Evolutionary conservation across 2,329 filamentous ascomycete species (phyloP).

Genomic region (Colletotrichum tanaceti): DNA sequence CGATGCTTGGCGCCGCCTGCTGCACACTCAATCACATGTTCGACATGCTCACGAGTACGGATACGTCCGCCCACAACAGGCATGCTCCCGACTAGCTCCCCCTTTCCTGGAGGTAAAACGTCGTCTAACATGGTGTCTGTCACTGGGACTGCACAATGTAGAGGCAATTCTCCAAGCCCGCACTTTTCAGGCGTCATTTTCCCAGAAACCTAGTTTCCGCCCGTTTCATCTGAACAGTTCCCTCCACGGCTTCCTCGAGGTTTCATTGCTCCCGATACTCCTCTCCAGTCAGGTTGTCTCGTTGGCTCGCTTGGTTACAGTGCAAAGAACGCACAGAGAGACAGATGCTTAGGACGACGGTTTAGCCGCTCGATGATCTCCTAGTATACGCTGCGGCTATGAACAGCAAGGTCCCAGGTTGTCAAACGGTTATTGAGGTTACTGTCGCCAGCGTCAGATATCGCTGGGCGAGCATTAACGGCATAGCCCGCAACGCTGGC

Average conservation of each 20-base stretch:
- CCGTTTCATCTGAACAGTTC: slow-evolving; percentile 33
- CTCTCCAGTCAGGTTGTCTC: slow-evolving; percentile 6
- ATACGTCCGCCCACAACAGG: slow-evolving; percentile 20
- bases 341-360: background rate
- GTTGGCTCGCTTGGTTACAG: background rate
- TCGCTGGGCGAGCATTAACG: slow-evolving; percentile 11
- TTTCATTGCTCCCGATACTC: slow-evolving; percentile 27
- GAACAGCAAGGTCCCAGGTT: background rate
- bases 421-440: background rate
- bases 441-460: background rate
- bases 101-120: background rate
- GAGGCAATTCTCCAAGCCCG: background rate
- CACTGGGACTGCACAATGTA: background rate
- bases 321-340: background rate
- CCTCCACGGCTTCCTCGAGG: background rate
- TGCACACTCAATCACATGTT: slow-evolving; percentile 12
- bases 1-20: background rate
- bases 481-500: background rate
- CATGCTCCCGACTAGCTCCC: slow-evolving; percentile 17
- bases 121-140: background rate
- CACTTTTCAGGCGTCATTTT: slow-evolving; percentile 1
- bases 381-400: background rate
- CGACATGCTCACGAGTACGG: slow-evolving; percentile 30
- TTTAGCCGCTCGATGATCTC: background rate
- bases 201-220: slow-evolving; percentile 23